Evolutionary conservation across 2,329 filamentous ascomycete species (phyloP).

Genomic region (Calycina herbarum): DNA sequence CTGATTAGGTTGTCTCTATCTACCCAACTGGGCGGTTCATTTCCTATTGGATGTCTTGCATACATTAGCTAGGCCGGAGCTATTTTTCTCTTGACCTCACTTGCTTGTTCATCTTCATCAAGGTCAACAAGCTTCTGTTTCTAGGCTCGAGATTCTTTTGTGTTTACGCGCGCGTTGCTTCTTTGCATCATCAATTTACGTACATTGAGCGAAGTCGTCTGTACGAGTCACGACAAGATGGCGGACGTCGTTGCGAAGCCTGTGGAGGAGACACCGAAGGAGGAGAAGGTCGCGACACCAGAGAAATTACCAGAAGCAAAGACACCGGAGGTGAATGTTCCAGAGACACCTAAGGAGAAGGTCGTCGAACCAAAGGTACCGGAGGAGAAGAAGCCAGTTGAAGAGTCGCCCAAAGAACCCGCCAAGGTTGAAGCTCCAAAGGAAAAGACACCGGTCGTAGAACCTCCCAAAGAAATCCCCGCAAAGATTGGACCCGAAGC

Average conservation of each 20-base stretch:
- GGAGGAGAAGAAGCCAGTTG: background rate
- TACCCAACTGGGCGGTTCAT: slow-evolving; percentile 7
- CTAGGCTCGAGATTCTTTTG: no score
- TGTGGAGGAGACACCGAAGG: background rate
- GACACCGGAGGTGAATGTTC: background rate
- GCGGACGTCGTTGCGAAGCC: slow-evolving; percentile 1
- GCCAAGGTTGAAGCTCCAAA: background rate
- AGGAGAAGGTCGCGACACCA: background rate
- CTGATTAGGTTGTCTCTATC: slow-evolving; percentile 3
- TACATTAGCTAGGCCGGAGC: slow-evolving; percentile 1
- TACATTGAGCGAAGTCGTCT: background rate
- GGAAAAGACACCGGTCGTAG: background rate
- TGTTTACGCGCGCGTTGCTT: background rate
- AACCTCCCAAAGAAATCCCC: background rate
- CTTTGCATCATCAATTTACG: background rate
- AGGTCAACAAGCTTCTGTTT: background rate
- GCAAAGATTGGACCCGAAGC: background rate
- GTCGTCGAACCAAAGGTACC: background rate
- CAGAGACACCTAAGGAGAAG: background rate
- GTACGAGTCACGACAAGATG: background rate
- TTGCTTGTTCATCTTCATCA: background rate
- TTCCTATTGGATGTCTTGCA: slow-evolving; percentile 11
- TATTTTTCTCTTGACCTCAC: background rate
- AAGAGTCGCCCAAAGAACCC: background rate
- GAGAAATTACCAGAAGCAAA: background rate